Percentiles rank a stretch among this genome's conserved stretches.
Evolutionary conservation across 495 filamentous ascomycete species (phyloP).

Genomic region (Podospora bellae-mahoneyi): DNA sequence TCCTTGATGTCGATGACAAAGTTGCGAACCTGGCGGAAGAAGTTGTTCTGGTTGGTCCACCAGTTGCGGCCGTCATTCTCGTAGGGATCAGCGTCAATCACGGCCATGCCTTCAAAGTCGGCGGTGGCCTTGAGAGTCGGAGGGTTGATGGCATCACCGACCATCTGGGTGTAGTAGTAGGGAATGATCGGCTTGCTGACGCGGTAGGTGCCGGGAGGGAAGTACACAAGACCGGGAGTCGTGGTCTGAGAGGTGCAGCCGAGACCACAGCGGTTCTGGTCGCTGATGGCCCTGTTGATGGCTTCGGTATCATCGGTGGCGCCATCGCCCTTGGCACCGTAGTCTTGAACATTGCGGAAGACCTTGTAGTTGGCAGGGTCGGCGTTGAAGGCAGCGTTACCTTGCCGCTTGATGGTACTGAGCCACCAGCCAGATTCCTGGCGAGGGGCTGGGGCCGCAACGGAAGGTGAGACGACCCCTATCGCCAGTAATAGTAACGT

Average conservation of each 20-base stretch:
- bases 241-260: conserved; percentile 80
- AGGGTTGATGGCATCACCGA: conserved; percentile 64
- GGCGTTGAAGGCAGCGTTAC: conserved; percentile 60
- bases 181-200: conserved; percentile 66
- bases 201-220: conserved; percentile 73
- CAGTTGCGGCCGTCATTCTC: conserved; percentile 51
- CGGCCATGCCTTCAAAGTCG: conserved; percentile 75
- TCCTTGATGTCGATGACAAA: conserved; percentile 81
- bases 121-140: conserved; percentile 76
- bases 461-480: conserved; percentile 33
- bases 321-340: conserved; percentile 60
- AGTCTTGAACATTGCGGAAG: conserved; percentile 86
- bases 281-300: conserved; percentile 81
- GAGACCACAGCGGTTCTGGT: conserved; percentile 70
- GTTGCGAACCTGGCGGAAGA: conserved; percentile 95
- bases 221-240: conserved; percentile 72
- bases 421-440: conserved; percentile 65
- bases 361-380: conserved; percentile 57
- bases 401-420: conserved; percentile 65
- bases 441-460: conserved; percentile 32
- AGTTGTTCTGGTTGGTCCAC: conserved; percentile 97
- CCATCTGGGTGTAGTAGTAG: conserved; percentile 77
- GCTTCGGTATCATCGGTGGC: conserved; percentile 79
- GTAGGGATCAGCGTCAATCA: conserved; percentile 91
- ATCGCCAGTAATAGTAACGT: conserved; percentile 36